Base-by-base conservation (phyloP, 1,284 basidiomycete genomes). In the Cryptococcus hybrid region DNA sequence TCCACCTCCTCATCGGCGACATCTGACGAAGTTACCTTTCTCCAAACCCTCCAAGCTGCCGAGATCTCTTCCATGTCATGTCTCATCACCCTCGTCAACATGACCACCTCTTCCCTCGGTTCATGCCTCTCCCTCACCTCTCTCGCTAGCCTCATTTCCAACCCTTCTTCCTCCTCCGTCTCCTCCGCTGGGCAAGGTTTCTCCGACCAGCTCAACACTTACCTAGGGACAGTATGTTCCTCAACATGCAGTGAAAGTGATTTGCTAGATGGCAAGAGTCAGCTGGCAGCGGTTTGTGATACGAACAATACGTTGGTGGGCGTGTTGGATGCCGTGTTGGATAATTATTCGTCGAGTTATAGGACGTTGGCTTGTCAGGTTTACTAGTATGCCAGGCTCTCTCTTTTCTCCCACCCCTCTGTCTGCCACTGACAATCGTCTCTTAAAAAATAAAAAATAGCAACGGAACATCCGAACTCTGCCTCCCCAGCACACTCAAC, bases 1-100 rank as follows among this genome's bases (percentile, higher is more conserved):
- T 34, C 45, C 12, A 51, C 15, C 13, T 37, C 39, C 1, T 40
- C 57, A 3, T 6, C 7, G 5, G 9, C 35, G 11, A 48, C 52
- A 36, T 44, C 36, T 12, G 39, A 48, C 39, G 54, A 60, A 54
- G 61, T 60, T 4, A 51, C 55, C 18, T 71, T 73, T 44, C 64
- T 73, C 36, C 60, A 69, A 49, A 69, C 67, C 11, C 58, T 73
- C 6, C 69, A 73, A 59, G 38, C 62, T 15, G 71, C 69, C 6
- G 59, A 70, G 56, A 57, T 73, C 11, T 56, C 67, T 13, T 68
- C 65, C 30, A 69, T 71, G 67, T 64, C 64, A 42, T 73, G 71
- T 51, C 59, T 71, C 7, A 71, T 73, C 58, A 68, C 69, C 4
- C 59, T 73, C 2, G 69, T 73, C 47, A 73, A 73, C 57, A 64